These are phyloP conservation scores for Penicillium angulare DNA, from an alignment of 495 filamentous ascomycete species.

Conservation along the genomic window DNA sequence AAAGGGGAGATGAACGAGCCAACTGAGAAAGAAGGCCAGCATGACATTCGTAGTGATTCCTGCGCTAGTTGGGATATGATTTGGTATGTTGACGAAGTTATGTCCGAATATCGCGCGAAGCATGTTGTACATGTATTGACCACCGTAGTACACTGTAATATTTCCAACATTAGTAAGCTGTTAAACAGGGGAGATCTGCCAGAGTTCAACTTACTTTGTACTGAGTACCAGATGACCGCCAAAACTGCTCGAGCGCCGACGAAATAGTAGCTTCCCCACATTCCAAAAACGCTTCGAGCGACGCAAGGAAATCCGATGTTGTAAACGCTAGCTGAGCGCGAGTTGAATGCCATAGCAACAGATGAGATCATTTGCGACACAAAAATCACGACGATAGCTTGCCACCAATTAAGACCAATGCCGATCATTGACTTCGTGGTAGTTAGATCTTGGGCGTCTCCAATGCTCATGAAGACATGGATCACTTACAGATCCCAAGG, in stretches of 20 bases:
- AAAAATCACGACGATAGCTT: conserved; percentile 4
- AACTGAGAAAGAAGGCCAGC: conserved; percentile 1
- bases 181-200: neutral
- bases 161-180: neutral
- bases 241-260: conserved; percentile 1
- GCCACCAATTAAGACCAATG: conserved; percentile 6
- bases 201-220: neutral
- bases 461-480: too few relatives aligned
- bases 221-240: conserved; percentile 4
- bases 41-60: conserved; percentile 2
- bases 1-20: conserved; percentile 3
- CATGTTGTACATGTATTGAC: conserved; percentile 2
- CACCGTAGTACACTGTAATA: conserved; percentile 2
- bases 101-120: conserved; percentile 1
- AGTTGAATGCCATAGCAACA: conserved; percentile 4
- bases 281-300: conserved; percentile 4
- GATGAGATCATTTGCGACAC: conserved; percentile 3
- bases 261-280: conserved; percentile 6
- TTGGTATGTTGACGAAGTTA: neutral
- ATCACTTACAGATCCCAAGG: conserved; percentile 4
- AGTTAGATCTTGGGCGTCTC: neutral
- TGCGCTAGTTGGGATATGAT: conserved; percentile 1
- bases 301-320: conserved; percentile 1
- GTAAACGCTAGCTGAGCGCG: neutral
- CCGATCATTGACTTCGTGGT: neutral